A percentile compares a stretch with the other conserved stretches of the same genome.
Evolutionary conservation across 805 yeast genomes (phyloP).

Genomic region (Starmerella apicola): DNA sequence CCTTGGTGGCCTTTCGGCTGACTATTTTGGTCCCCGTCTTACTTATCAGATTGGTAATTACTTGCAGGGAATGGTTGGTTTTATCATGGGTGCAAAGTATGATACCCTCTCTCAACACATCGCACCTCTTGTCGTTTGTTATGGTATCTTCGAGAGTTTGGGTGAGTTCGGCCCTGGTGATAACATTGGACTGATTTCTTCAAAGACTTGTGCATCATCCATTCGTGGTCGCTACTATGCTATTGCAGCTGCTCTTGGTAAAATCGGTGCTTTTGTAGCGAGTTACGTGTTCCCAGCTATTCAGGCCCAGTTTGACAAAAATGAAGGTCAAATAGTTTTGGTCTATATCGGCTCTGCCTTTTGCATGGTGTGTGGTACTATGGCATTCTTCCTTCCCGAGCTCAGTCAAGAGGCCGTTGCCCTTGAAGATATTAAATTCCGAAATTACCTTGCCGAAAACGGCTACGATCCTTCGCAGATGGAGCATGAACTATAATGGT

Average conservation of each 20-base stretch:
- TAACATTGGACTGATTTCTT: slow-evolving; percentile 75
- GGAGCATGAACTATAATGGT: no score
- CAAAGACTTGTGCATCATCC: slow-evolving; percentile 77
- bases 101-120: slow-evolving; percentile 43
- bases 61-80: slow-evolving; percentile 68
- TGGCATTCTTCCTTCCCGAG: slow-evolving; percentile 65
- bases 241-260: slow-evolving; percentile 82
- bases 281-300: slow-evolving; percentile 79
- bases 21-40: slow-evolving; percentile 80
- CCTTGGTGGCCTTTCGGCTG: slow-evolving; percentile 75
- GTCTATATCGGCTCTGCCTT: slow-evolving; percentile 72
- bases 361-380: slow-evolving; percentile 56
- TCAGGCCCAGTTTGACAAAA: slow-evolving; percentile 44
- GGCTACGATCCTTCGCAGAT: slow-evolving; percentile 60
- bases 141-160: slow-evolving; percentile 73
- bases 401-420: slow-evolving; percentile 75
- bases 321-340: slow-evolving; percentile 57
- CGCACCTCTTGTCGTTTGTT: slow-evolving; percentile 73
- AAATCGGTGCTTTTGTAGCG: slow-evolving; percentile 86
- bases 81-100: slow-evolving; percentile 66
- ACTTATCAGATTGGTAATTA: slow-evolving; percentile 59
- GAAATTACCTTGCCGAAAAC: slow-evolving; percentile 45
- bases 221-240: slow-evolving; percentile 87
- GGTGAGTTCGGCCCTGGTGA: slow-evolving; percentile 96
- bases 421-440: slow-evolving; percentile 61